phyloP scores from a whole-genome alignment of 495 filamentous ascomycete species.

The Penicillium robsamsonii region DNA sequence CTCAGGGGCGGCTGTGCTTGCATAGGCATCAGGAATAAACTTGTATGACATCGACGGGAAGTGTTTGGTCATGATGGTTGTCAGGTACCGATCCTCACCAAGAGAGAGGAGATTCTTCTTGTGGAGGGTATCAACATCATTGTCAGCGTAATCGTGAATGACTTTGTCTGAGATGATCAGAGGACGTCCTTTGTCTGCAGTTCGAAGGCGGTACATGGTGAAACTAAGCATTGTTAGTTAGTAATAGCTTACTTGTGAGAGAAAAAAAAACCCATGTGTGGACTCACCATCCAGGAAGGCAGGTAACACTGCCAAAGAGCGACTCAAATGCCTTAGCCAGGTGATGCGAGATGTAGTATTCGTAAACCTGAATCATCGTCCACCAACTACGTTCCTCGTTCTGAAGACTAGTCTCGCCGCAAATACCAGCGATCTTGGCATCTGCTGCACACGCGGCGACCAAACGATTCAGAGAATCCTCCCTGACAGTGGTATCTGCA shows the following conservation, averaged over 20 bases:
- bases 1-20: constrained; percentile 89
- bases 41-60: constrained; percentile 96
- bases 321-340: constrained; percentile 93
- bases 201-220: constrained; percentile 95
- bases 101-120: constrained; percentile 97
- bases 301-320: constrained; percentile 92
- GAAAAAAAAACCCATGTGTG: background rate
- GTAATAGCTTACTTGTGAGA: constrained; percentile 13
- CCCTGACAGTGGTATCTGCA: constrained; percentile 91
- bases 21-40: constrained; percentile 89
- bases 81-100: constrained; percentile 96
- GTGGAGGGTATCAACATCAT: constrained; percentile 88
- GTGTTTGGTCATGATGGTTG: constrained; percentile 96
- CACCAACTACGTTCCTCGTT: constrained; percentile 94
- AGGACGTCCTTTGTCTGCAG: constrained; percentile 86
- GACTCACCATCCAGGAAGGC: constrained; percentile 94
- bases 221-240: constrained; percentile 66
- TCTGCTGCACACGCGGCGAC: constrained; percentile 93
- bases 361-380: constrained; percentile 99
- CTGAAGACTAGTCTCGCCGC: constrained; percentile 93
- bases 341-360: constrained; percentile 97
- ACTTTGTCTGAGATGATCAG: constrained; percentile 87
- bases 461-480: constrained; percentile 88
- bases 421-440: constrained; percentile 94
- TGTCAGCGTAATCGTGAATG: constrained; percentile 83